A percentile compares a stretch with the other conserved stretches of the same genome.
phyloP scores from a whole-genome alignment of 768 basidiomycete species.

The Termitomyces sp. region DNA sequence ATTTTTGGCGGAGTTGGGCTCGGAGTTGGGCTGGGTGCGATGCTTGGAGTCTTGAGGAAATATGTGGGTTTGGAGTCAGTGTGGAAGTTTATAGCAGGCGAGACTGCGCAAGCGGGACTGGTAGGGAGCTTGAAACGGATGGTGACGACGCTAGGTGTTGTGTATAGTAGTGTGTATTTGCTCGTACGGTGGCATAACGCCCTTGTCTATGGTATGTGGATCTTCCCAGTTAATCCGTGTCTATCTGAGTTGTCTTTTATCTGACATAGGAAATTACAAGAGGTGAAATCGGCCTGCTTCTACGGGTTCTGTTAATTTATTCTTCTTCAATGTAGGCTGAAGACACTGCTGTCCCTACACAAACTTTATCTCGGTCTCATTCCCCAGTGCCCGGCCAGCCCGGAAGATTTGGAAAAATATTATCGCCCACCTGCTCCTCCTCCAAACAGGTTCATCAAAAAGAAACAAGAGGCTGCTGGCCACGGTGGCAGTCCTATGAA shows the following conservation, averaged over 20 bases:
- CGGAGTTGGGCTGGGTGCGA: background rate
- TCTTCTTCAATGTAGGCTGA: background rate
- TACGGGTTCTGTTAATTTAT: background rate
- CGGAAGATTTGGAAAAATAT: background rate
- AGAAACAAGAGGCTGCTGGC: background rate
- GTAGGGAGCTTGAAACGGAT: background rate
- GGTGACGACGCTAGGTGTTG: background rate
- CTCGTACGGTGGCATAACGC: constrained; percentile 1
- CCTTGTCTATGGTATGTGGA: background rate
- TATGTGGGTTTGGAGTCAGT: background rate
- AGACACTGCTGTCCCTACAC: background rate
- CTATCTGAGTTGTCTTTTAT: background rate
- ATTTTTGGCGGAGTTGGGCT: constrained; percentile 1
- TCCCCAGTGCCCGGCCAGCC: background rate
- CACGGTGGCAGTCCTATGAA: background rate
- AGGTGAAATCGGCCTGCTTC: background rate
- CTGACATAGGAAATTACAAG: background rate
- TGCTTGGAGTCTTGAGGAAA: background rate
- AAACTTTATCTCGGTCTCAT: constrained; percentile 1
- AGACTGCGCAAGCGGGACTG: background rate
- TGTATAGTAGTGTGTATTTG: background rate
- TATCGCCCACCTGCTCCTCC: background rate
- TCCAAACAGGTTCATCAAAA: background rate
- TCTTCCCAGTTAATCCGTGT: background rate
- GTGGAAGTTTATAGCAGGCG: background rate